Percentiles rank a stretch among this genome's conserved stretches.
Conservation (phyloP, 306 rosid species). For the Lablab purpureus region DNA sequence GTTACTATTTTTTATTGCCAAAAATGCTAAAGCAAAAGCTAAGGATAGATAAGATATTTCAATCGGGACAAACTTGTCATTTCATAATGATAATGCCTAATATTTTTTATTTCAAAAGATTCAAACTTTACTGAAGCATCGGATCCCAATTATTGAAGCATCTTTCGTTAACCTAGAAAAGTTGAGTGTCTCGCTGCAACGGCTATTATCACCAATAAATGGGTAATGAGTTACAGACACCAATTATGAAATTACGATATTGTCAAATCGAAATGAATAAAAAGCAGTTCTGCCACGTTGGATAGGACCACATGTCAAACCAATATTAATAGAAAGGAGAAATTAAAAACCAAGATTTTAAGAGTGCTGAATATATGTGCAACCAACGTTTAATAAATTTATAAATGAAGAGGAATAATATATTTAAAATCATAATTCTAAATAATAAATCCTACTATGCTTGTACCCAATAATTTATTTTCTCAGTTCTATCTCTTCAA, state of each 20-base stretch:
- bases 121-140: conserved; percentile 30
- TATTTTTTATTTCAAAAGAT: neutral
- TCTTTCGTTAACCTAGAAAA: conserved; percentile 46
- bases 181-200: conserved; percentile 29
- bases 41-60: no score
- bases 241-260: conserved; percentile 38
- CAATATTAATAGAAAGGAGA: neutral
- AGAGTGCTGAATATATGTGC: no score
- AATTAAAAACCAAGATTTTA: conserved; percentile 7
- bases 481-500: neutral
- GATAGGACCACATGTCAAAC: conserved; percentile 33
- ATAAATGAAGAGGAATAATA: neutral
- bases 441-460: no score
- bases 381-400: no score
- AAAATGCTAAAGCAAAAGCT: neutral
- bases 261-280: conserved; percentile 35
- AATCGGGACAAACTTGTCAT: conserved; percentile 48
- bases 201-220: conserved; percentile 47
- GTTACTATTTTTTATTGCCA: neutral
- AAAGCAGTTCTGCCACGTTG: neutral
- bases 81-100: neutral
- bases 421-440: neutral
- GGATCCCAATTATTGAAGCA: conserved; percentile 53
- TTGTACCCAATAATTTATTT: neutral
- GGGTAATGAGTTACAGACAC: conserved; percentile 43